A percentile compares a stretch with the other conserved stretches of the same genome.
Conservation (phyloP, 2,329 filamentous ascomycete genomes). For the Aspergillus chevalieri region DNA sequence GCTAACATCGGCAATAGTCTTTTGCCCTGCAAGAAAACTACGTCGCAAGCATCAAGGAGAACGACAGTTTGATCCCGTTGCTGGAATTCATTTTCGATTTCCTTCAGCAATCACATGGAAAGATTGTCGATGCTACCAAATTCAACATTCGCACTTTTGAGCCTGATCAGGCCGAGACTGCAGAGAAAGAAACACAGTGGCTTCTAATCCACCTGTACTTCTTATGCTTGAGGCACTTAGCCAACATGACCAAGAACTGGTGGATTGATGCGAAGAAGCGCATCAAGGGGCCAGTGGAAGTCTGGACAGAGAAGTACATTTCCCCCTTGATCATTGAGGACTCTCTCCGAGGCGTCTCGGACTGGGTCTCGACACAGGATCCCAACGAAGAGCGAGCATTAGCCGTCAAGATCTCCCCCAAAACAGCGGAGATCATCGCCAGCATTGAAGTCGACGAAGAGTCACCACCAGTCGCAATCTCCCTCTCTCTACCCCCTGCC, state of each 20-base stretch:
- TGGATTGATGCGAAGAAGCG: slow-evolving; percentile 72
- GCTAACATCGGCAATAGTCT: slow-evolving; percentile 44
- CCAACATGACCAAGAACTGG: slow-evolving; percentile 75
- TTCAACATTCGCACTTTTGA: slow-evolving; percentile 63
- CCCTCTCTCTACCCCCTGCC: slow-evolving; percentile 70
- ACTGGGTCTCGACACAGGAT: slow-evolving; percentile 40
- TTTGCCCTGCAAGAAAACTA: slow-evolving; percentile 80
- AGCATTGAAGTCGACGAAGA: slow-evolving; percentile 85
- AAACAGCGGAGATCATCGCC: slow-evolving; percentile 70
- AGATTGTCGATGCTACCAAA: slow-evolving; percentile 63
- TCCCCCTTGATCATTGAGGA: slow-evolving; percentile 38
- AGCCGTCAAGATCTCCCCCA: slow-evolving; percentile 63
- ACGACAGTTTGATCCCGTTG: slow-evolving; percentile 61
- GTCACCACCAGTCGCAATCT: slow-evolving; percentile 71
- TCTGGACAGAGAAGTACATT: slow-evolving; percentile 73
- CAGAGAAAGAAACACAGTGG: slow-evolving; percentile 73
- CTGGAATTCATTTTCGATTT: slow-evolving; percentile 78
- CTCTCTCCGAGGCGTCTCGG: slow-evolving; percentile 33
- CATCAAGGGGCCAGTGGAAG: slow-evolving; percentile 73
- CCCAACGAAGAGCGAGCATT: slow-evolving; percentile 49
- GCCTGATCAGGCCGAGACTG: slow-evolving; percentile 54
- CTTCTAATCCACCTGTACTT: slow-evolving; percentile 83
- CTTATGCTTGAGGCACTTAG: slow-evolving; percentile 67
- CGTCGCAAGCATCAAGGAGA: slow-evolving; percentile 68
- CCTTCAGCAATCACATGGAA: slow-evolving; percentile 69